phyloP scores from a whole-genome alignment of 148 eudicot genomes.

The Euryodendron excelsum region DNA sequence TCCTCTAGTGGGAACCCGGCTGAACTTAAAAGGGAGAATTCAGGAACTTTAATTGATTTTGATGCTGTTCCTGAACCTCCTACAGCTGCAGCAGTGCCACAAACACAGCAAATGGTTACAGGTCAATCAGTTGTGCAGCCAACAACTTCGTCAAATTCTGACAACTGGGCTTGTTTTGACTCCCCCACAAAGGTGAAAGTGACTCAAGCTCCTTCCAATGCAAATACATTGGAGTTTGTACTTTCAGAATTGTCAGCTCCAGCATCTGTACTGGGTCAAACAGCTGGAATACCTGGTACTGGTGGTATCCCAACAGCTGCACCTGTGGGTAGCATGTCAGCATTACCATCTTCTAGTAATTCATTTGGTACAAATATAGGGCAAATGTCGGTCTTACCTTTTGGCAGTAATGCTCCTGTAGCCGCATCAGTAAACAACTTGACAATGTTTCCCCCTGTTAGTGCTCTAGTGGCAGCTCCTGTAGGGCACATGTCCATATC shows the following conservation, averaged over 20 bases:
- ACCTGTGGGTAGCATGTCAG: conserved; percentile 29
- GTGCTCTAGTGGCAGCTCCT: conserved; percentile 27
- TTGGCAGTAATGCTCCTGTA: conserved; percentile 15
- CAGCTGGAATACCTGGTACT: conserved; percentile 20
- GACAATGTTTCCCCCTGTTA: conserved; percentile 26
- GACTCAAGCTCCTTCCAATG: conserved; percentile 45
- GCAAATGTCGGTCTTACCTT: conserved; percentile 27
- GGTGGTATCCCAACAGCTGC: conserved; percentile 22
- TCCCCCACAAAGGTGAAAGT: conserved; percentile 40
- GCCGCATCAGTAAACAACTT: conserved; percentile 17
- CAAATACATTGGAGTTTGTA: conserved; percentile 52
- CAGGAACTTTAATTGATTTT: conserved; percentile 70
- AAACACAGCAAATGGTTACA: conserved; percentile 32
- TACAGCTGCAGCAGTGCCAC: conserved; percentile 37
- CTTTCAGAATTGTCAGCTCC: conserved; percentile 62
- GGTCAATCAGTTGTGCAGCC: conserved; percentile 36
- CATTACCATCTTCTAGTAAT: conserved; percentile 32
- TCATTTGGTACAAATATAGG: conserved; percentile 29
- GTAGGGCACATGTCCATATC: conserved; percentile 12
- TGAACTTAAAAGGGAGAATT: conserved; percentile 58
- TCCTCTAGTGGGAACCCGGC: conserved; percentile 66
- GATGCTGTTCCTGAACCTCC: conserved; percentile 73
- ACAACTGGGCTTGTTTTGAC: conserved; percentile 94
- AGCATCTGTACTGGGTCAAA: conserved; percentile 34
- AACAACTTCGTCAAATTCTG: conserved; percentile 40